These are phyloP conservation scores for Ceratocystis harringtonii DNA, from an alignment of 2,329 filamentous ascomycete species.

Conservation along the genomic window DNA sequence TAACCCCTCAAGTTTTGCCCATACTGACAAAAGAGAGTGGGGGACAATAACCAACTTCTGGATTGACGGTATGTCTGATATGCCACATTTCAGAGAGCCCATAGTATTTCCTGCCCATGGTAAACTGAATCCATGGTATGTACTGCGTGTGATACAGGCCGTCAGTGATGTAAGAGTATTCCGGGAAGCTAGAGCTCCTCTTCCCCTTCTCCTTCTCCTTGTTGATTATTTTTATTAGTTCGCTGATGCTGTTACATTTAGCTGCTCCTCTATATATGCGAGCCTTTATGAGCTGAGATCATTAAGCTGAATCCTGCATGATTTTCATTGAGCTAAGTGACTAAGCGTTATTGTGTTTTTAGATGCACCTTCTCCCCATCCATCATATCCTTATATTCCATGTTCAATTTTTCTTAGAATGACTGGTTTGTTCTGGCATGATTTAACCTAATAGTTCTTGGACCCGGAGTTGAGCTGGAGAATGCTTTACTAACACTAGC, in stretches of 20 bases:
- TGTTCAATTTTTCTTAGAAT: too few species aligned
- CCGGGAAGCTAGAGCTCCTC: background rate
- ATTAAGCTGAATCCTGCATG: background rate
- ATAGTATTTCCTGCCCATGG: background rate
- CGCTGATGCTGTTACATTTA: background rate
- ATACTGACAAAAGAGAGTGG: background rate
- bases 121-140: background rate
- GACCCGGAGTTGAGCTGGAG: background rate
- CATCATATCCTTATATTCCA: background rate
- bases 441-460: too few species aligned
- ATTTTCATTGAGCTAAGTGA: background rate
- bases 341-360: background rate
- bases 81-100: background rate
- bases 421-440: too few species aligned
- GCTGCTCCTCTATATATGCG: background rate
- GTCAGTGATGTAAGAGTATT: background rate
- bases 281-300: background rate
- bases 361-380: background rate
- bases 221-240: background rate
- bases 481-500: background rate
- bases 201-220: background rate
- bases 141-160: background rate
- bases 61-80: background rate
- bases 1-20: background rate
- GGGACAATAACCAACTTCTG: background rate